phyloP scores from a whole-genome alignment of 495 filamentous ascomycete genomes.

The Annulohypoxylon bovei region DNA sequence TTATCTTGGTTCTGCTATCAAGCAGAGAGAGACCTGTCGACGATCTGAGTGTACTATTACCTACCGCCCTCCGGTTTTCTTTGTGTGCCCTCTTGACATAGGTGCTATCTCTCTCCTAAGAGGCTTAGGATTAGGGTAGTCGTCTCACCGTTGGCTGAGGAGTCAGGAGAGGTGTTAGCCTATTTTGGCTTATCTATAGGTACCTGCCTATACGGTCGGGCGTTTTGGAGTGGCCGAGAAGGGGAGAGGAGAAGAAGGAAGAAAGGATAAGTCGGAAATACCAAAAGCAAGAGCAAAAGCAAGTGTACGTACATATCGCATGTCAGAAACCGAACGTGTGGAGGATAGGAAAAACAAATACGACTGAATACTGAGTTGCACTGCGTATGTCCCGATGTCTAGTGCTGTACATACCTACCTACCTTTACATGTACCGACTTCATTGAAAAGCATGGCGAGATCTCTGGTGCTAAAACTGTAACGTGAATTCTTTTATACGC shows the following conservation, averaged over 20 bases:
- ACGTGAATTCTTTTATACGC: conserved; percentile 4
- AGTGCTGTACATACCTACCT: no score
- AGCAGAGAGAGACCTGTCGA: neutral
- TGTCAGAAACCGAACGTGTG: neutral
- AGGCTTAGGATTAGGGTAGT: neutral
- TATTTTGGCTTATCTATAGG: neutral
- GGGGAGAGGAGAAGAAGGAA: neutral
- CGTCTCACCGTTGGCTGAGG: neutral
- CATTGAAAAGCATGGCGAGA: neutral
- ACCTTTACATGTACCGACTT: no score
- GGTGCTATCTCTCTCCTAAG: neutral
- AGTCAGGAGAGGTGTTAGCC: neutral
- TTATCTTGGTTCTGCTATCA: neutral
- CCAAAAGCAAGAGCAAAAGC: neutral
- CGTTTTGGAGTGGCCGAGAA: neutral
- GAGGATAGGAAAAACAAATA: neutral
- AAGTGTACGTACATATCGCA: neutral
- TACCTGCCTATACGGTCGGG: neutral
- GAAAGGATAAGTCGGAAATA: neutral
- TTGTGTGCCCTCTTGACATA: neutral
- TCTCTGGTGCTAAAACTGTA: neutral
- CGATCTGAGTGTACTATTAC: conserved; percentile 21
- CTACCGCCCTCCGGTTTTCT: neutral
- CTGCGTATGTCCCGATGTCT: neutral
- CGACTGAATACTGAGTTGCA: neutral